Evolutionary conservation across 2,329 filamentous ascomycete genomes (phyloP), one percentile per base, ranked within the genome.

Genomic region (Metarhizium guizhouense): DNA sequence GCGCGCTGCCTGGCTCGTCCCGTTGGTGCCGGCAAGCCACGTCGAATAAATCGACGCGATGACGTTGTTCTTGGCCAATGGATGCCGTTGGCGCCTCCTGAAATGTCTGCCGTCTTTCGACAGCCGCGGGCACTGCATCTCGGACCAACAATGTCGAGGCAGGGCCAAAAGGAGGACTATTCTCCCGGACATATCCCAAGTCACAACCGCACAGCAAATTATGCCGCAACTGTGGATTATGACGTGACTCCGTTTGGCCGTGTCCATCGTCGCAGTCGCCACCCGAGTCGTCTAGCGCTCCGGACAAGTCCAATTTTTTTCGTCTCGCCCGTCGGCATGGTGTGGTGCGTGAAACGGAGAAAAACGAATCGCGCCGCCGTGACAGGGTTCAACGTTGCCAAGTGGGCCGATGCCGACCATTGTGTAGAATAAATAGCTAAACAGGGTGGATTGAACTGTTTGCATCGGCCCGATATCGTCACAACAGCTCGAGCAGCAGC

Each of bases 401-500:
- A 43, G 55, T 57, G 55, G 55, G 55, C 52, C 55, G 48, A 47
- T 45, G 30, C 32, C 52, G 7, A 54, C 48, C 52, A 43, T 52
- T 48, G 36, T 29, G 47, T 30, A 8, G 30, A 43, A 32, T 48
- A 20, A 20, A 32, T 52, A 48, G 47, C 25, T 32, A 40, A 30
- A 32, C 8, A 6, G 18, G 30, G 54, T 56, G 54, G 53, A 52
- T 47, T 47, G n/a, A 43, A 25, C 45, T 10, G 34, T 55, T 34
- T 45, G 45, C 51, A 32, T 56, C 54, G 54, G 54, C 34, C 54
- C 54, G 51, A 56, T 56, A 47, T 36, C 38, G 29, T 4, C 29
- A 30, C 6, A 45, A 47, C 43, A 36, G 43, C 49, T 47, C 20
- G n/a, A 5, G 20, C 43, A 47, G 34, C 34, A 13, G 34, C 14